Evolutionary conservation across 73 alveolate genomes (phyloP), one percentile per base, ranked within the genome.

Genomic region (Paramecium sonneborni): DNA sequence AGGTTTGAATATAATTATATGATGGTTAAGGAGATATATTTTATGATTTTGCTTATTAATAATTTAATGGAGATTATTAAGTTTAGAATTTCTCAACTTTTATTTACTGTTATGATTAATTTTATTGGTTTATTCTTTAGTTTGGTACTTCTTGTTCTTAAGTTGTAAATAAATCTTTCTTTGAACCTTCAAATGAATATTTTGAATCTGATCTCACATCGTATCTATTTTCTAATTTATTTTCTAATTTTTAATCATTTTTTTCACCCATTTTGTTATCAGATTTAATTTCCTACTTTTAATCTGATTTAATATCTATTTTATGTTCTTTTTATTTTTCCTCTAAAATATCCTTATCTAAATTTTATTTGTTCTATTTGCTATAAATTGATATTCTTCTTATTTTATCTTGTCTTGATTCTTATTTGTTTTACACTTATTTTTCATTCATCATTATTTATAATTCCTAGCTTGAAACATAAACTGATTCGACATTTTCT

Each of bases 401-500:
- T 12, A 62, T 62, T 62, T 62, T 7, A 32, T 62, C 84, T 62
- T 62, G 12, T 62, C 84, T 62, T 26, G 44, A 12, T 30, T 62
- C 44, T 62, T 4, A 21, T 26, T 26, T 62, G 14, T 1, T 62
- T 26, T 30, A 30, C 37, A 12, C 15, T 11, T 74, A 6, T 15
- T 37, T 74, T 18, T 34, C 56, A 74, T 37, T 37, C 56, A 74
- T 74, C 58, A 74, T 34, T 21, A 28, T 74, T 37, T 74, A 14
- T 10, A 39, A n/a, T 20, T 74, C 87, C 32, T 39, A 23, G 12
- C 37, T 28, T 9, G 87, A 5, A 34, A 74, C 44, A 39, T 74
- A 74, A 5, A 37, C 56, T 4, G 87, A 74, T 23, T 37, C 87
- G 9, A 74, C 87, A 74, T 74, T 74, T 32, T 74, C 87, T 74